phyloP scores from a whole-genome alignment of 495 filamentous ascomycete species.

The Parachaetomium inaequale region DNA sequence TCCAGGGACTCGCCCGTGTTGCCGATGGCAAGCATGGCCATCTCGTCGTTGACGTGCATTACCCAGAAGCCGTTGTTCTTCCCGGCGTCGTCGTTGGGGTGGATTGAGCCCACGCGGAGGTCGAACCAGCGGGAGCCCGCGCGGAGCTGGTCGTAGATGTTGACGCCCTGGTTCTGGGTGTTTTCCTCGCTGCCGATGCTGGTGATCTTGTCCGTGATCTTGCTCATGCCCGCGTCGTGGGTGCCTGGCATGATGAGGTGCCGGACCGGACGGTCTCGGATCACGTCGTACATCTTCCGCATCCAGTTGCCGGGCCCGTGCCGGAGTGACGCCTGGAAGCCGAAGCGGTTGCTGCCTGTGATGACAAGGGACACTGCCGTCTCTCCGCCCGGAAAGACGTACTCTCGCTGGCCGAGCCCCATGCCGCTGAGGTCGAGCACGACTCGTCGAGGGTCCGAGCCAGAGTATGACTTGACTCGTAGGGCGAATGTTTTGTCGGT shows the following conservation, averaged over 20 bases:
- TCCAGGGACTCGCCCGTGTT: conserved; percentile 30
- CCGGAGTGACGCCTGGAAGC: conserved; percentile 27
- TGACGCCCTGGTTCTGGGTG: conserved; percentile 30
- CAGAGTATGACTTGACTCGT: conserved; percentile 16
- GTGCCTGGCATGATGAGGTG: conserved; percentile 32
- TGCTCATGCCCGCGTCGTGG: conserved; percentile 35
- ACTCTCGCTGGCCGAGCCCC: conserved; percentile 30
- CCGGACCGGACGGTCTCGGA: conserved; percentile 26
- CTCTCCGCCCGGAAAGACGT: conserved; percentile 27
- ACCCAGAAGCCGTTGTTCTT: conserved; percentile 22
- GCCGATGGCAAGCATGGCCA: conserved; percentile 22
- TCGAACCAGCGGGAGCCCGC: conserved; percentile 34
- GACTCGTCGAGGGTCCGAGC: conserved; percentile 14
- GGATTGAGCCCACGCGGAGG: conserved; percentile 27
- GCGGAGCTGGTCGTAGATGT: conserved; percentile 31
- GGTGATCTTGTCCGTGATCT: conserved; percentile 22
- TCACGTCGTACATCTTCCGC: conserved; percentile 30
- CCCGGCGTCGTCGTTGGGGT: conserved; percentile 9
- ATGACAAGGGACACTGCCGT: conserved; percentile 27
- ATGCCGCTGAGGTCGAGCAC: conserved; percentile 26
- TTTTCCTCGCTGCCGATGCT: conserved; percentile 25
- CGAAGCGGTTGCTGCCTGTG: conserved; percentile 29
- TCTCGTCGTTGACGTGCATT: conserved; percentile 24
- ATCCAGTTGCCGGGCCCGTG: conserved; percentile 34
- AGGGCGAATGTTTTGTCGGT: conserved; percentile 24